phyloP scores from a whole-genome alignment of 495 filamentous ascomycete species.

The Aspergillus panamensis region DNA sequence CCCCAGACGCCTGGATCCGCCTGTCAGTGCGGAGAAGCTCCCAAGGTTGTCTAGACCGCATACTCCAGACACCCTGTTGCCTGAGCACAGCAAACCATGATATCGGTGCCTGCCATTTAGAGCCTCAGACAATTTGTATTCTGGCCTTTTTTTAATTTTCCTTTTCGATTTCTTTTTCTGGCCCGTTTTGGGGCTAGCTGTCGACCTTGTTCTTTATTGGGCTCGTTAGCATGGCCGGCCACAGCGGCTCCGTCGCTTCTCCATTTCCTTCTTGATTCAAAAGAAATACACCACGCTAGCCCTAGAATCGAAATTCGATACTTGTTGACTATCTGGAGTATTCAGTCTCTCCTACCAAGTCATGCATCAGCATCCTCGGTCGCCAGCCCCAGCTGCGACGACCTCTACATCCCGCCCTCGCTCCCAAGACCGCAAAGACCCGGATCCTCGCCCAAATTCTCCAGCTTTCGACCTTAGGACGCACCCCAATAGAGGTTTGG shows the following conservation, averaged over 20 bases:
- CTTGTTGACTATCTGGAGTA: slow-evolving; percentile 15
- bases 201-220: slow-evolving; percentile 7
- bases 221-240: slow-evolving; percentile 43
- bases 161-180: slow-evolving; percentile 13
- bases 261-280: slow-evolving; percentile 37
- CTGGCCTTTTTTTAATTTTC: background rate
- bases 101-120: slow-evolving; percentile 23
- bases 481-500: slow-evolving; percentile 35
- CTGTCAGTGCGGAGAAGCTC: slow-evolving; percentile 47
- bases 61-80: slow-evolving; percentile 27
- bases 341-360: slow-evolving; percentile 3
- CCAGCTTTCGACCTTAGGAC: slow-evolving; percentile 38
- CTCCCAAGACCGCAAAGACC: slow-evolving; percentile 69
- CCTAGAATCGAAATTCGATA: slow-evolving; percentile 12
- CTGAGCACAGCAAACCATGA: slow-evolving; percentile 30
- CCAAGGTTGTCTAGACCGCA: slow-evolving; percentile 32
- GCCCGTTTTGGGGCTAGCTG: slow-evolving; percentile 7
- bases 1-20: slow-evolving; percentile 21
- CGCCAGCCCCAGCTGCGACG: slow-evolving; percentile 61
- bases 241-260: slow-evolving; percentile 26
- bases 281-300: slow-evolving; percentile 28
- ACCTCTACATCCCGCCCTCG: slow-evolving; percentile 63
- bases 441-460: slow-evolving; percentile 35
- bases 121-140: slow-evolving; percentile 13
- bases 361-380: slow-evolving; percentile 86